Evolutionary conservation across 1,284 basidiomycete species (phyloP), one percentile per base, ranked within the genome.

Genomic region (Garcileccinum viscosum): DNA sequence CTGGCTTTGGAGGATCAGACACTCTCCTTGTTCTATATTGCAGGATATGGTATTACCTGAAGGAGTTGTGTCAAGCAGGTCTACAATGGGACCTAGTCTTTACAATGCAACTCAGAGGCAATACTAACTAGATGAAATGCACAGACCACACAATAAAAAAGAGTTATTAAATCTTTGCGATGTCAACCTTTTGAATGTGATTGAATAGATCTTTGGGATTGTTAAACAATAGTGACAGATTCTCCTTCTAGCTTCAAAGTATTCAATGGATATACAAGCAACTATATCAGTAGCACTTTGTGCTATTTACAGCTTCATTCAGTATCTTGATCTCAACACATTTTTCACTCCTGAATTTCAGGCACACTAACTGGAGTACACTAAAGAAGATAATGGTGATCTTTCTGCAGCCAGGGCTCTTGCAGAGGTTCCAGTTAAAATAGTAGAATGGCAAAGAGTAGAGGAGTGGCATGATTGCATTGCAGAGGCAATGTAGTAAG

Each of bases 101-200:
- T n/a, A n/a, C n/a, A n/a, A n/a, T n/a, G n/a, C n/a, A n/a, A n/a
- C n/a, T n/a, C n/a, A n/a, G n/a, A n/a, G n/a, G n/a, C n/a, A n/a
- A n/a, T n/a, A n/a, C n/a, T n/a, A n/a, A n/a, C n/a, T n/a, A n/a
- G n/a, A n/a, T n/a, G n/a, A n/a, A n/a, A n/a, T n/a, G n/a, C n/a
- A n/a, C n/a, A n/a, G n/a, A n/a, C n/a, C 58, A 62, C 37, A 44
- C 5, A 70, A 80, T 61, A 59, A 71, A 2, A 63, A 84, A 68
- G 84, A 86, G 67, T 74, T 86, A 0, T 86, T 80, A 71, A 85
- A 85, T 69, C 73, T 85, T 0, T 69, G 74, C 1, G 83, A 86
- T 75, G 76, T 83, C 8, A 67, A 59, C 27, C 73, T 77, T 40
- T 70, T 79, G 1, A 86, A 86, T 73, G 76, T 83, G 4, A 73